A percentile compares a stretch with the other conserved stretches of the same genome.
These are phyloP conservation scores for Pulveroboletus sp. DNA, from an alignment of 768 basidiomycete genomes.

Conservation along the genomic window DNA sequence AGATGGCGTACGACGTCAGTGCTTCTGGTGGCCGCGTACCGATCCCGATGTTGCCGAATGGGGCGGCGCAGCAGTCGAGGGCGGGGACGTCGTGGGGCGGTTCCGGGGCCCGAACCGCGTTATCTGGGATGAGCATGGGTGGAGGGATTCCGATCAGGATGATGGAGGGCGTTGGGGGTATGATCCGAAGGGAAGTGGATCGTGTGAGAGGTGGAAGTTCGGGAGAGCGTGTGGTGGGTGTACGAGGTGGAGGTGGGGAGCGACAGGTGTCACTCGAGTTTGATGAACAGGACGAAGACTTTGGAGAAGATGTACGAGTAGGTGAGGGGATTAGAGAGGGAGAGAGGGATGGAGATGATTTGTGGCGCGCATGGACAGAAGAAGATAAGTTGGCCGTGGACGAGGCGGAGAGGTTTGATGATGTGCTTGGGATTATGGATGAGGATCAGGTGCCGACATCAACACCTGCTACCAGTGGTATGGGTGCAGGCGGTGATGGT, in stretches of 20 bases:
- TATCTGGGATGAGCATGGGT: constrained; percentile 18
- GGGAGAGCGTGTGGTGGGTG: not conserved
- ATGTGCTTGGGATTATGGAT: constrained; percentile 32
- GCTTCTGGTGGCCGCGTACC: constrained; percentile 32
- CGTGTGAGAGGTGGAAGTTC: constrained; percentile 12
- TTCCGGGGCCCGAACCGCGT: constrained; percentile 11
- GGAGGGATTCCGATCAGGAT: constrained; percentile 48
- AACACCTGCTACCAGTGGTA: not conserved
- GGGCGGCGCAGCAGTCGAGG: constrained; percentile 31
- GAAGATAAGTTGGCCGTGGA: constrained; percentile 31
- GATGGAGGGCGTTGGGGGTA: constrained; percentile 58
- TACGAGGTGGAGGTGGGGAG: not conserved
- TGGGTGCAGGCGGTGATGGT: not conserved
- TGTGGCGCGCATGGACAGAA: constrained; percentile 26
- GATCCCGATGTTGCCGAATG: constrained; percentile 83
- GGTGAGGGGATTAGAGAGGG: not conserved
- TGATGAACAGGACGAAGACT: constrained; percentile 68
- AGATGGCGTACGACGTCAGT: constrained; percentile 47
- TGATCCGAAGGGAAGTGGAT: constrained; percentile 49
- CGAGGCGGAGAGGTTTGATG: constrained; percentile 32
- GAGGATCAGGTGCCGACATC: constrained; percentile 28
- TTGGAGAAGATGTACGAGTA: constrained; percentile 27
- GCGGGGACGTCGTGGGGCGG: constrained; percentile 14
- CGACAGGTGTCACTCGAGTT: constrained; percentile 46
- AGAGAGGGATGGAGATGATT: constrained; percentile 14